Base-by-base conservation (phyloP, 805 yeast species). In the Wickerhamiella dianesei region DNA sequence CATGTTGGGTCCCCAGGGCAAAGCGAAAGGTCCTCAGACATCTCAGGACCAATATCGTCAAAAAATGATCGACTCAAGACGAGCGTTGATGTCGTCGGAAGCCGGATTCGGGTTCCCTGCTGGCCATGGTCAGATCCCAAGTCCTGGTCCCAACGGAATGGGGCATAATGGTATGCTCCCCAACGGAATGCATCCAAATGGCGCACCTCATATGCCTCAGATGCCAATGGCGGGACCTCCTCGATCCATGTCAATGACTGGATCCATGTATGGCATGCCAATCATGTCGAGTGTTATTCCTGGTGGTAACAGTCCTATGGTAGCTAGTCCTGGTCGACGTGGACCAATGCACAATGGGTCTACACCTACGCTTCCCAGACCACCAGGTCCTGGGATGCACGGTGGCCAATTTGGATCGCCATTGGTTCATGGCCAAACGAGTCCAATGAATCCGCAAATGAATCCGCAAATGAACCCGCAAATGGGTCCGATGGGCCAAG, bases 11-110 rank as follows among this genome's bases (percentile, higher is more conserved):
- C 45, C 56, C 4, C 46, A 32, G 21, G 46, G 45, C 37, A 42
- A 43, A 32, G 37, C 44, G 22, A 39, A 18, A 8, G 41, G 25
- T 6, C 32, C 32, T 12, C 32, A 39, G 9, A 43, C 48, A 25
- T 45, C 46, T 43, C 47, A 48, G 44, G 55, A 52, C 36, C 47
- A 56, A 50, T 55, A 59, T 52, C 55, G 60, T 20, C 60, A 56
- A 37, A 51, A 56, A 16, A 52, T 57, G 54, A 52, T 53, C 22
- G 60, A 57, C 41, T 48, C 54, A 20, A 54, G 60, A 35, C 50
- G 56, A 20, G 55, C 53, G 16, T 46, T 53, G 21, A 40, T 55
- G 37, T 43, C 53, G 40, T 36, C 49, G 22, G 58, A 52, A 14
- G 47, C 55, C 5, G 56, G 56, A 12, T 45, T 53, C 14, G 57